Evolutionary conservation across 495 filamentous ascomycete genomes (phyloP), one percentile per base, ranked within the genome.

Genomic region (Talaromyces wortmannii): DNA sequence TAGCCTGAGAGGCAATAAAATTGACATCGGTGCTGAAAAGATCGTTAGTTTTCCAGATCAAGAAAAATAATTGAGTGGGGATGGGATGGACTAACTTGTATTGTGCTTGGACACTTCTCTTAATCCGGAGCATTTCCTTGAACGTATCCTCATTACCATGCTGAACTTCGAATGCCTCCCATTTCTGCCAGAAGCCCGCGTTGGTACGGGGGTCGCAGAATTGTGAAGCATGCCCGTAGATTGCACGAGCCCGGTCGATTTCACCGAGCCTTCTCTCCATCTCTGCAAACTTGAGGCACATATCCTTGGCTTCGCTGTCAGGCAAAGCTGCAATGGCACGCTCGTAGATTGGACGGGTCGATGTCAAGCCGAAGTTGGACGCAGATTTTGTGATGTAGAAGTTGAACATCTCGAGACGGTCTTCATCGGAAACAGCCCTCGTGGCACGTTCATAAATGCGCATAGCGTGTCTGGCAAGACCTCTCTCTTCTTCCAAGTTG

Each of bases 361-460:
- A 97, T 2, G 94, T 88, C 18, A 99, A 79, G 6, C 94, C 94
- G 59, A 99, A 99, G 69, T 99, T 99, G 8, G 92, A 95, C 0
- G 94, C 94, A 0, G 92, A 96, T 66, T 99, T 97, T 48, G 95
- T 97, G 67, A 99, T 96, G 78, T 97, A 99, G 67, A 97, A 96
- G 67, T 96, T 92, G 76, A 97, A 99, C 91, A 99, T 96, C 67
- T 96, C 95, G 60, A 89, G 86, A 10, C 91, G 79, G 64, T 97
- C 91, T 62, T 96, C 92, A 67, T 99, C 94, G 15, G 91, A 89
- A 7, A 99, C 95, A 13, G 94, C 91, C 4, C 94, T 88, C 15
- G 94, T 97, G 29, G 95, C 94, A 50, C 94, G 88, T 70, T 99
- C 94, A 70, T 99, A 99, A 55, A 99, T 99, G 31, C 94, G 85